These are phyloP conservation scores for Agrocybe pediades DNA, from an alignment of 768 basidiomycete genomes.

Conservation along the genomic window DNA sequence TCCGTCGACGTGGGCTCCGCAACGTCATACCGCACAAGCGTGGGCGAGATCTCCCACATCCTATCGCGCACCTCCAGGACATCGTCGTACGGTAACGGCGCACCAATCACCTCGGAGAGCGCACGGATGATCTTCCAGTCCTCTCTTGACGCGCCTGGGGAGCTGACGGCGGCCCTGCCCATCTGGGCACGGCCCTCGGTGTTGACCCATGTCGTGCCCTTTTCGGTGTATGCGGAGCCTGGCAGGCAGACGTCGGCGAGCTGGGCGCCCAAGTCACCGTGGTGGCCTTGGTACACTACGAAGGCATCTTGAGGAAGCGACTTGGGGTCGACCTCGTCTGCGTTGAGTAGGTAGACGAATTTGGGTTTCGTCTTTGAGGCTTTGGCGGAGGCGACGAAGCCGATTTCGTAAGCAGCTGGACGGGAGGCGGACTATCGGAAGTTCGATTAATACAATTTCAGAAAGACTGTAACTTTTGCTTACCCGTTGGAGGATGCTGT, in stretches of 20 bases:
- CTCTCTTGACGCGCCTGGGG: constrained; percentile 94
- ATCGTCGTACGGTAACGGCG: constrained; percentile 88
- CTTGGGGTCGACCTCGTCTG: constrained; percentile 89
- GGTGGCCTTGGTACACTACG: constrained; percentile 98
- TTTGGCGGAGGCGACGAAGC: constrained; percentile 84
- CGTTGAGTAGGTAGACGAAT: constrained; percentile 95
- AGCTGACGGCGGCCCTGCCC: constrained; percentile 87
- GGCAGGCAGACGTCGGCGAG: constrained; percentile 97
- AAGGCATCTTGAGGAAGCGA: constrained; percentile 91
- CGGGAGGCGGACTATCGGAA: constrained; percentile 78
- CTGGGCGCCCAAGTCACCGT: constrained; percentile 95
- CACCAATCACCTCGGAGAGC: constrained; percentile 83
- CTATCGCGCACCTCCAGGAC: constrained; percentile 82
- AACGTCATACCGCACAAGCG: constrained; percentile 82
- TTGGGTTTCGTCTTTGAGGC: constrained; percentile 81
- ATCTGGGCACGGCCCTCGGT: constrained; percentile 93
- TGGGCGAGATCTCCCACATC: constrained; percentile 95
- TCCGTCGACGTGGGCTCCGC: constrained; percentile 77
- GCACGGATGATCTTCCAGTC: constrained; percentile 98
- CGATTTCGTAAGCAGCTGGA: constrained; percentile 92
- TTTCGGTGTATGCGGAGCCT: constrained; percentile 92
- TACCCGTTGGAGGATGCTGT: constrained; percentile 90
- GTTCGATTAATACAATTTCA: too few relatives aligned
- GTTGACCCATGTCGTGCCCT: constrained; percentile 90
- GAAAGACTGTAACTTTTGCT: too few relatives aligned